phyloP scores from a whole-genome alignment of 495 filamentous ascomycete genomes.

The Echria macrotheca region DNA sequence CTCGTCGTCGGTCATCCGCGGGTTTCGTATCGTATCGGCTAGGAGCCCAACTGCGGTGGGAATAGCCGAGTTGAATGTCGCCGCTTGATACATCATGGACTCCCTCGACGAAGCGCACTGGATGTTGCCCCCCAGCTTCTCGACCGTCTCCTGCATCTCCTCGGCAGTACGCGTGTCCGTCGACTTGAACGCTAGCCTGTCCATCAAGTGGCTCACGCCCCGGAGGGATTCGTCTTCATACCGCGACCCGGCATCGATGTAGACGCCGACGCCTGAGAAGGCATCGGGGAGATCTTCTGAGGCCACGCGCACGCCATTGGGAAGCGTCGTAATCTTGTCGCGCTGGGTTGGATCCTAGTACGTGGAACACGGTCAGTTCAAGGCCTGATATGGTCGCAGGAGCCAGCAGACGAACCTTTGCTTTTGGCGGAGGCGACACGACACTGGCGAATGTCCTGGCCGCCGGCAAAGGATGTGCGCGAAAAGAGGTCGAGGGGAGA shows the following conservation, averaged over 20 bases:
- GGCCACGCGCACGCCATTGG: slow-evolving; percentile 92
- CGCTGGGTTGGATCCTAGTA: slow-evolving; percentile 79
- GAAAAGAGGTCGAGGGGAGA: slow-evolving; percentile 2
- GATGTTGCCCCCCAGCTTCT: slow-evolving; percentile 87
- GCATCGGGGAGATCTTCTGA: slow-evolving; percentile 93
- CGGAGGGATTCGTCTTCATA: slow-evolving; percentile 83
- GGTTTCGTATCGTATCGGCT: slow-evolving; percentile 90
- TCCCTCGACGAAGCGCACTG: slow-evolving; percentile 94
- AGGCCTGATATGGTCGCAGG: too few relatives aligned
- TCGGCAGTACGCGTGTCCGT: slow-evolving; percentile 68
- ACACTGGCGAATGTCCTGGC: slow-evolving; percentile 12
- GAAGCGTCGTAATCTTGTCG: slow-evolving; percentile 80
- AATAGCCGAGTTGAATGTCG: slow-evolving; percentile 93
- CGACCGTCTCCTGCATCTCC: slow-evolving; percentile 79
- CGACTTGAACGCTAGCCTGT: slow-evolving; percentile 94
- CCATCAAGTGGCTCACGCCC: slow-evolving; percentile 93
- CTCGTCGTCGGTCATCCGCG: slow-evolving; percentile 84
- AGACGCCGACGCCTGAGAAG: slow-evolving; percentile 93
- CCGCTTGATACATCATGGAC: slow-evolving; percentile 97
- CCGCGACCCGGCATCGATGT: slow-evolving; percentile 91
- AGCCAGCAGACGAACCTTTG: not conserved
- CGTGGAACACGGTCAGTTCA: too few relatives aligned
- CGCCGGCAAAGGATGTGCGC: not conserved
- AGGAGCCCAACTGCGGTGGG: slow-evolving; percentile 76
- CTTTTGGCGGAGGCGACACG: slow-evolving; percentile 10